Percentiles rank a stretch among this genome's conserved stretches.
These are phyloP conservation scores for Microsporum audouinii DNA, from an alignment of 2,329 filamentous ascomycete species.

Conservation along the genomic window DNA sequence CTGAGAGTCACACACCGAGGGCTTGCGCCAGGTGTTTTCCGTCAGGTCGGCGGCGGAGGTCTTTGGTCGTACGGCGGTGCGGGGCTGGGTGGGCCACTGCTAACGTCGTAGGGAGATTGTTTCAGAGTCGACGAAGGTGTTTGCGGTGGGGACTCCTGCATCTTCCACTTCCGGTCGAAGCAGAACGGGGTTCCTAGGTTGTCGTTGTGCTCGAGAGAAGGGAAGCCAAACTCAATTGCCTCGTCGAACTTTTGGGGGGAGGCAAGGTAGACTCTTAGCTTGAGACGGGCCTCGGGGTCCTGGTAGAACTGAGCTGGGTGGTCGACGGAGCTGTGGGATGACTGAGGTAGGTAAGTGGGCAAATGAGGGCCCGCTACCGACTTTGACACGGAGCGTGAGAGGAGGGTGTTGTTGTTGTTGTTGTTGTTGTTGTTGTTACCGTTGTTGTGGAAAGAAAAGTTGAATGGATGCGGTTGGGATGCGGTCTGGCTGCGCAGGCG, in stretches of 20 bases:
- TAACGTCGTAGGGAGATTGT: background rate
- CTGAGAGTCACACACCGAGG: background rate
- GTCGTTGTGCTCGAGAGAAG: slow-evolving; percentile 36
- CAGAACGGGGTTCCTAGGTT: slow-evolving; percentile 16
- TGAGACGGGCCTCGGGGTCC: slow-evolving; percentile 76
- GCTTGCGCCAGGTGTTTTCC: background rate
- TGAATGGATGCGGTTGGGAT: slow-evolving; percentile 26
- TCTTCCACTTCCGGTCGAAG: slow-evolving; percentile 27
- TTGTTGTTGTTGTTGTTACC: slow-evolving; percentile 9
- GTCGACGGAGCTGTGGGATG: slow-evolving; percentile 49
- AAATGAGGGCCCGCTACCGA: slow-evolving; percentile 21
- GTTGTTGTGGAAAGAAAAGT: background rate
- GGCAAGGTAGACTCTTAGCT: slow-evolving; percentile 72
- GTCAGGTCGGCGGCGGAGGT: slow-evolving; percentile 4
- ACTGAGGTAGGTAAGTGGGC: slow-evolving; percentile 39
- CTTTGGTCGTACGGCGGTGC: slow-evolving; percentile 6
- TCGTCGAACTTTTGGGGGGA: slow-evolving; percentile 94
- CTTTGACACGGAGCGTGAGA: slow-evolving; percentile 28
- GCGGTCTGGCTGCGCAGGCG: slow-evolving; percentile 20
- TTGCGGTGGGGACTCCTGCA: slow-evolving; percentile 29
- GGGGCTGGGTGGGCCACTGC: background rate
- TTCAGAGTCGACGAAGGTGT: background rate
- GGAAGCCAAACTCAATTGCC: slow-evolving; percentile 86
- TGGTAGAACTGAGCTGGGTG: slow-evolving; percentile 71
- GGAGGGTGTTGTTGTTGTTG: slow-evolving; percentile 22